Base-by-base conservation (phyloP, 495 filamentous ascomycete genomes). In the Cercophora scortea region DNA sequence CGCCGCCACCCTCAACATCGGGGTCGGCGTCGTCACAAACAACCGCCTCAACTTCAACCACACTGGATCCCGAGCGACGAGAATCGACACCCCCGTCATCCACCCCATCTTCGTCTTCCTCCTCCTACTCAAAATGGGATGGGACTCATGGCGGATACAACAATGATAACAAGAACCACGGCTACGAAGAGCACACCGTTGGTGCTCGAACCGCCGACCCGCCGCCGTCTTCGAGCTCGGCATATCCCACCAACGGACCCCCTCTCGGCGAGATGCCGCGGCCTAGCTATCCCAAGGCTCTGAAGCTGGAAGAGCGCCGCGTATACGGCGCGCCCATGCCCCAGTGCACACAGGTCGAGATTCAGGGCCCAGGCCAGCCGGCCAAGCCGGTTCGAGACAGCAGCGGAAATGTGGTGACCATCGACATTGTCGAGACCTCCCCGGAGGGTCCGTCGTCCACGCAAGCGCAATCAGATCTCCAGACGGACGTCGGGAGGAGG, bases 241-340 rank as follows among this genome's bases (percentile, higher is more conserved):
- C 40, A 49, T 58, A 45, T 48, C 60, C 16, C 8, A 52, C 50
- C 4, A 17, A 19, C 12, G 13, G 13, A 17, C 3, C 38, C 38
- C 11, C n/a, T 40, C 38, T 15, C 38, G 54, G 49, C 33, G 47
- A 51, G 19, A 35, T 52, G 4, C 57, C 56, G 0, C 59, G 55
- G 0, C 57, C 64, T 1, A 54, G 74, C 13, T 94, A 87, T 61
- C 87, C 89, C 1, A 80, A 81, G 36, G 76, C 85, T 39, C 74
- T 95, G 58, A 93, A 94, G 65, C 74, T 94, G 34, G 81, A 89
- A 61, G 90, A 95, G 66, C 82, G 83, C 38, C 79, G 89, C n/a
- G 55, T 81, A 63, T 57, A 72, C 50, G 54, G 56, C 56, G 51
- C 69, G 57, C 43, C 59, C 47, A 43, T 49, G 5, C 50, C 62